A percentile compares a stretch with the other conserved stretches of the same genome.
These are phyloP conservation scores for Pythium myriotylum DNA, from an alignment of 352 stramenopile species.

Conservation along the genomic window DNA sequence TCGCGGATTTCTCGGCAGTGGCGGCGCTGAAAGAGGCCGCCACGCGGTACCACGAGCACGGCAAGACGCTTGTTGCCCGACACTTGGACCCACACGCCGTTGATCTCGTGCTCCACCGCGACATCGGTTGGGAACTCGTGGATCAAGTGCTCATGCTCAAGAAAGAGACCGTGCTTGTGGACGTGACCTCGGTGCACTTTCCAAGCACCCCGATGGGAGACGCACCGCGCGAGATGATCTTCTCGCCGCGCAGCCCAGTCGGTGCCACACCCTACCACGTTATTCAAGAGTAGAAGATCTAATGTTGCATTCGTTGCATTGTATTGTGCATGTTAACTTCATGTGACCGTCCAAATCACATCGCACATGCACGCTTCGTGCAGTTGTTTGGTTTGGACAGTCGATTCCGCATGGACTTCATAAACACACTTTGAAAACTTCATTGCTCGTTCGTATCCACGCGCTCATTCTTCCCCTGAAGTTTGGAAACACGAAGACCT, in stretches of 20 bases:
- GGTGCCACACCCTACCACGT: conserved; percentile 4
- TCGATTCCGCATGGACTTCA: no score
- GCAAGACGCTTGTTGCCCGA: conserved; percentile 73
- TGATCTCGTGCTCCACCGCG: conserved; percentile 51
- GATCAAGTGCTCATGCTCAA: conserved; percentile 9
- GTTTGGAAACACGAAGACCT: no score
- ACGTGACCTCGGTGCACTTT: conserved; percentile 6
- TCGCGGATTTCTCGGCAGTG: conserved; percentile 87
- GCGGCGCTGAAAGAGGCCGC: conserved; percentile 76
- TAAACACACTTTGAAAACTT: no score
- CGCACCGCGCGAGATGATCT: neutral
- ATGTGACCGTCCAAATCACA: no score
- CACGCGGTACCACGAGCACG: conserved; percentile 65
- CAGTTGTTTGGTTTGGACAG: no score
- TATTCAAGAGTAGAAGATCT: conserved; percentile 1
- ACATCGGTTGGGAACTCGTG: conserved; percentile 48
- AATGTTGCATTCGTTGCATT: no score
- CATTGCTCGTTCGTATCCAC: no score
- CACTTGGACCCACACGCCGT: conserved; percentile 64
- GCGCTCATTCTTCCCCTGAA: no score
- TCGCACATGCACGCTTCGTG: no score
- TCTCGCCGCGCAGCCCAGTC: conserved; percentile 2
- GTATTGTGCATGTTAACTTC: no score
- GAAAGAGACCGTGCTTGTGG: conserved; percentile 13
- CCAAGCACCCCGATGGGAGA: conserved; percentile 1